A percentile compares a stretch with the other conserved stretches of the same genome.
phyloP scores from a whole-genome alignment of 192 early-diverging fungal species.

The Gaertneriomyces semiglobifer region DNA sequence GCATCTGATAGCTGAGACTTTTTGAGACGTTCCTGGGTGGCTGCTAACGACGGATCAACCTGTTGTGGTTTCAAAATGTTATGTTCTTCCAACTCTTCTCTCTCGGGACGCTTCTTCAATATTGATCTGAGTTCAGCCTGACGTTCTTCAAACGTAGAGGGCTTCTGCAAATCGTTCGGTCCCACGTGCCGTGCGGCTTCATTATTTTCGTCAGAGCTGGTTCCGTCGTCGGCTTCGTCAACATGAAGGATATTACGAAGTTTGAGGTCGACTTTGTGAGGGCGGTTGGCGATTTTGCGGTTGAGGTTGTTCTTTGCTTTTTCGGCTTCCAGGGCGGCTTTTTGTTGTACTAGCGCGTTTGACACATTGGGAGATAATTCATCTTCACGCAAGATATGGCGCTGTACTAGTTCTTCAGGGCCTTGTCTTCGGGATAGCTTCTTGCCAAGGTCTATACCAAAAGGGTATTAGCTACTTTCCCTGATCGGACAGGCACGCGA shows the following conservation, averaged over 20 bases:
- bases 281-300: constrained; percentile 38
- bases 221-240: constrained; percentile 14
- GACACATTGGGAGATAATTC: constrained; percentile 35
- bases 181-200: background rate
- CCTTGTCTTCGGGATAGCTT: constrained; percentile 39
- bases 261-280: constrained; percentile 51
- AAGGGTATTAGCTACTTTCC: too few relatives aligned
- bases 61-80: constrained; percentile 50
- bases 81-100: constrained; percentile 43
- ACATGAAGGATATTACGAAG: constrained; percentile 51
- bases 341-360: constrained; percentile 38
- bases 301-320: constrained; percentile 46
- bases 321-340: constrained; percentile 46
- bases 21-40: constrained; percentile 42
- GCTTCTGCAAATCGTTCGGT: constrained; percentile 28
- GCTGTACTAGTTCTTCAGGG: constrained; percentile 45
- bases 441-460: constrained; percentile 46
- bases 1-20: constrained; percentile 43
- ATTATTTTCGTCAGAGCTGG: background rate
- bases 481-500: too few relatives aligned
- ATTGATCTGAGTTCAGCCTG: constrained; percentile 38
- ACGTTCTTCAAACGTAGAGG: constrained; percentile 33
- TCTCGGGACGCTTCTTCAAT: constrained; percentile 52
- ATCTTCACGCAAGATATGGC: constrained; percentile 51
- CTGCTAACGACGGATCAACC: constrained; percentile 42